Conservation (phyloP, 2,329 filamentous ascomycete genomes). For the Epichloe elymi region DNA sequence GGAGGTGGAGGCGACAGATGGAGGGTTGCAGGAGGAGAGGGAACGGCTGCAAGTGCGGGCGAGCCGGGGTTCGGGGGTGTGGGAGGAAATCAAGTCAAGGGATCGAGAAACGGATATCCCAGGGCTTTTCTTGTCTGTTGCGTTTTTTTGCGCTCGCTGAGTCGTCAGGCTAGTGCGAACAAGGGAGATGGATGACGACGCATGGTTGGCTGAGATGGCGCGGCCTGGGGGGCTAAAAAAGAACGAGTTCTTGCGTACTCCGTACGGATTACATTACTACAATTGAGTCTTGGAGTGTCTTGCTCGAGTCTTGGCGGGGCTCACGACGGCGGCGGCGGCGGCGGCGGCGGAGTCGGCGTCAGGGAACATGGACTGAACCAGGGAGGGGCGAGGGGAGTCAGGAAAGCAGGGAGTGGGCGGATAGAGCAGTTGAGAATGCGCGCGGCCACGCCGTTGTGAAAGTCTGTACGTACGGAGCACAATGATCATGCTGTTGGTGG, state of each 20-base stretch:
- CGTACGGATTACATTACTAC: too few relatives aligned
- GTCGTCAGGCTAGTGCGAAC: neutral
- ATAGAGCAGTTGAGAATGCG: neutral
- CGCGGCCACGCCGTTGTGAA: too few relatives aligned
- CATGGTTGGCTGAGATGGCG: constrained; percentile 21
- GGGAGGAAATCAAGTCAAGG: neutral
- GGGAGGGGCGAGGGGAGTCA: neutral
- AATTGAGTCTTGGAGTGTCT: neutral
- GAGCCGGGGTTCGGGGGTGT: neutral
- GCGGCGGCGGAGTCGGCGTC: neutral
- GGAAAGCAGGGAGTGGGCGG: neutral
- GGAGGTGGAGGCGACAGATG: constrained; percentile 3
- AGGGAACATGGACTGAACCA: neutral
- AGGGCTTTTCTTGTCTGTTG: neutral
- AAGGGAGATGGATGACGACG: constrained; percentile 18
- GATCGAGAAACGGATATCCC: neutral
- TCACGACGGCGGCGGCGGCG: neutral
- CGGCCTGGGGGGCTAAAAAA: constrained; percentile 10
- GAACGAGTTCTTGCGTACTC: too few relatives aligned
- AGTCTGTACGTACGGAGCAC: too few relatives aligned
- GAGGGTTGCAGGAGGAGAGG: constrained; percentile 6
- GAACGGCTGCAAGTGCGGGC: constrained; percentile 6
- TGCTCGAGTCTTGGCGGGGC: neutral
- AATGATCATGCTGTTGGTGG: neutral
- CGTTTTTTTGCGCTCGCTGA: neutral